Evolutionary conservation across 495 filamentous ascomycete species (phyloP), one percentile per base, ranked within the genome.

Genomic region (Penicillium parvum): DNA sequence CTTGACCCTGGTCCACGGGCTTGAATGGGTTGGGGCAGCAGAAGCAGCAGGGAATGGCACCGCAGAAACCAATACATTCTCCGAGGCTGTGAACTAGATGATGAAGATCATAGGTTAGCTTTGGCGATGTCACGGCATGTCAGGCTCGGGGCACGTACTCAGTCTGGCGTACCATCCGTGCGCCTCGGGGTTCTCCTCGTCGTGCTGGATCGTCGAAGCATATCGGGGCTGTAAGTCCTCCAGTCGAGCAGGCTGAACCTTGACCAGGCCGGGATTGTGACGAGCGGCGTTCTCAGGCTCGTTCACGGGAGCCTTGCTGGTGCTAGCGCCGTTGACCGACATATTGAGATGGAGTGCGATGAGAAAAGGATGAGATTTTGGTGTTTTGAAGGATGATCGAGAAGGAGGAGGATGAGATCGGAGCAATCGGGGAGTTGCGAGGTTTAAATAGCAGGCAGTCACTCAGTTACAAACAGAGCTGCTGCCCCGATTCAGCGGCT

Each of bases 1-100:
- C 92, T 55, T 92, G 87, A 54, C 92, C 92, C 64, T 96, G 91
- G 39, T 72, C 64, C 55, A 96, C 90, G n/a, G 79, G 80, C 73
- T 95, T 95, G 78, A 90, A 98, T 9, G 92, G 92, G 67, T 99
- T 99, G 21, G 94, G 94, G 66, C 87, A 95, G 61, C 79, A 73
- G 66, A 96, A 66, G 67, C 91, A 92, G 79, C 90, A 96, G 1
- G 94, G 94, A 54, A 97, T 77, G 17, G 94, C 89, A 40, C 92
- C 92, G 15, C 85, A 58, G 47, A 78, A 85, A 45, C 92, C 92
- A 52, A 96, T 74, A 53, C 76, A 76, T 36, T 77, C 64, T 52
- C 94, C 92, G 30, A 96, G 71, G 25, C 69, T 68, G 58, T 88
- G 85, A 60, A 95, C 83, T 85, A 51, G 20, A 22, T 7, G 8